These are phyloP conservation scores for Lyophyllum semitale DNA, from an alignment of 768 basidiomycete genomes.

Conservation along the genomic window DNA sequence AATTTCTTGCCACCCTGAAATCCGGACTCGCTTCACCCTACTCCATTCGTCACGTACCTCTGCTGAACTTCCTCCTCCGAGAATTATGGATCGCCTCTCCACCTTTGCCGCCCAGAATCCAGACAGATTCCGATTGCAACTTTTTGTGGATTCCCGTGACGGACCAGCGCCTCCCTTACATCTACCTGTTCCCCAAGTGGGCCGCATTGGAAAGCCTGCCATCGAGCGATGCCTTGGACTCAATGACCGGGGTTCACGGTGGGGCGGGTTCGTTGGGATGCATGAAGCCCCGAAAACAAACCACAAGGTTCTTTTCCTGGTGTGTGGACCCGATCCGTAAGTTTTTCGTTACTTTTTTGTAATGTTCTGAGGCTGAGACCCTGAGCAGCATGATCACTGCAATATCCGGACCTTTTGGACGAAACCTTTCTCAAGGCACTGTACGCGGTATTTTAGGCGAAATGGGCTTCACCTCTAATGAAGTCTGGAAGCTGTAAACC, in stretches of 20 bases:
- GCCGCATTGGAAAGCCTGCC: constrained; percentile 55
- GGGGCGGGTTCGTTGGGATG: constrained; percentile 31
- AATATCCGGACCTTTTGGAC: constrained; percentile 76
- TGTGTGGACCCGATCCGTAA: constrained; percentile 86
- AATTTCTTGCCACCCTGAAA: constrained; percentile 37
- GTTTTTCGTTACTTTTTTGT: constrained; percentile 22
- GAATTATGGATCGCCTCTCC: constrained; percentile 55
- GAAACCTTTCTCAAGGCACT: constrained; percentile 73
- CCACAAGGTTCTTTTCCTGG: constrained; percentile 61
- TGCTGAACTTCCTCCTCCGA: constrained; percentile 69
- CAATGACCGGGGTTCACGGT: constrained; percentile 31
- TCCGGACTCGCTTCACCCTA: constrained; percentile 63
- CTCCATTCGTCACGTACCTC: constrained; percentile 68
- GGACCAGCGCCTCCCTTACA: constrained; percentile 21
- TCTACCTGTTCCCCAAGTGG: constrained; percentile 35
- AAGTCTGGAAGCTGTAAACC: constrained; percentile 70
- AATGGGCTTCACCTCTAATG: constrained; percentile 58
- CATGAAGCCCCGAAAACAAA: constrained; percentile 17
- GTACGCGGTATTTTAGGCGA: constrained; percentile 68
- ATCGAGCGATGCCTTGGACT: constrained; percentile 45
- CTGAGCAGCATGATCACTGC: constrained; percentile 67
- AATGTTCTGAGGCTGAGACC: background rate
- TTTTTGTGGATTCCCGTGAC: constrained; percentile 64
- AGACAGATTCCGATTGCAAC: constrained; percentile 51
- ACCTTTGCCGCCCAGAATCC: constrained; percentile 52